Percentiles rank a stretch among this genome's conserved stretches.
phyloP scores from a whole-genome alignment of 345 rosid species.

The Erysimum cheiranthoides region DNA sequence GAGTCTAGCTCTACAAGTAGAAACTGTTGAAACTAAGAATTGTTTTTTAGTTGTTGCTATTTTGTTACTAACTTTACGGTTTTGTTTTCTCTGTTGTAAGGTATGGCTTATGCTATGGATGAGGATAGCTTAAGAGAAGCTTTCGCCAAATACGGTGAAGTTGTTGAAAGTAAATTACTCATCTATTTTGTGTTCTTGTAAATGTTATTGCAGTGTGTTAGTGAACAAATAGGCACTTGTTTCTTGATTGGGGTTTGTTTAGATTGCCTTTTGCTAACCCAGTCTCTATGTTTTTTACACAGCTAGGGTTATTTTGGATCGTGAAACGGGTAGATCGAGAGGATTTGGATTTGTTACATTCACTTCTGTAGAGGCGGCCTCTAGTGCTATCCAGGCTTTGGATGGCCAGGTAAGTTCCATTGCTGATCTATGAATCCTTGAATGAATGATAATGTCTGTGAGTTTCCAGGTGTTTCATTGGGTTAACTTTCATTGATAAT shows the following conservation, averaged over 20 bases:
- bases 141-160: slow-evolving; percentile 82
- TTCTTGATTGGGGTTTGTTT: slow-evolving; percentile 18
- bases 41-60: neutral
- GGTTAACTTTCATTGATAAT: neutral
- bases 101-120: slow-evolving; percentile 73
- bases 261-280: slow-evolving; percentile 19
- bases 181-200: slow-evolving; percentile 18
- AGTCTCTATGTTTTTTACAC: slow-evolving; percentile 27
- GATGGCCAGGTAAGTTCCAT: slow-evolving; percentile 78
- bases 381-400: slow-evolving; percentile 89
- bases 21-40: neutral
- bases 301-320: slow-evolving; percentile 90
- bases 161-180: slow-evolving; percentile 62
- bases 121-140: slow-evolving; percentile 70
- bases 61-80: neutral
- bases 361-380: slow-evolving; percentile 73
- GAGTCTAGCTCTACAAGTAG: neutral
- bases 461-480: slow-evolving; percentile 4
- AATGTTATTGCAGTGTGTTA: slow-evolving; percentile 10
- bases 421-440: neutral
- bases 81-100: slow-evolving; percentile 47
- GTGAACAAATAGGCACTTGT: neutral
- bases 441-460: neutral
- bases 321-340: slow-evolving; percentile 91
- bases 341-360: slow-evolving; percentile 92